A percentile compares a stretch with the other conserved stretches of the same genome.
These are phyloP conservation scores for Candida sonorensis DNA, from an alignment of 805 yeast species.

Conservation along the genomic window DNA sequence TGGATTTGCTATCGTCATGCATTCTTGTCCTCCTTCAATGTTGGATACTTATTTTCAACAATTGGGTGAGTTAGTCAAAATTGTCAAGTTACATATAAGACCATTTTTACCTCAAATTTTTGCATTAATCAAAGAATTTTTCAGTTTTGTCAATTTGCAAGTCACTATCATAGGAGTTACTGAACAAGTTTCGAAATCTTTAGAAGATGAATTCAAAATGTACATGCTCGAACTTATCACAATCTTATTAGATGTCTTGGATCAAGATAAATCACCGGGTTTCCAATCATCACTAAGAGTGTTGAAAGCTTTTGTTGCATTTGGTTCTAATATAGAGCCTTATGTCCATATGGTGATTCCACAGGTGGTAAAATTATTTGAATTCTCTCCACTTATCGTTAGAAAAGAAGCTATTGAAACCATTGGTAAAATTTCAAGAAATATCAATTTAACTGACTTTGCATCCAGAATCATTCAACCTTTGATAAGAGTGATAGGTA, in stretches of 20 bases:
- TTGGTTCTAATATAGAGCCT: conserved; percentile 85
- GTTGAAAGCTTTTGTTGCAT: conserved; percentile 73
- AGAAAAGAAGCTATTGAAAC: conserved; percentile 74
- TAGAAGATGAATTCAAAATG: conserved; percentile 88
- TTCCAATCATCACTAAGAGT: conserved; percentile 64
- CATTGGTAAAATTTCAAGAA: conserved; percentile 71
- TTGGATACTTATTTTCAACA: conserved; percentile 87
- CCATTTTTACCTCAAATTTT: conserved; percentile 75
- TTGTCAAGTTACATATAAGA: conserved; percentile 86
- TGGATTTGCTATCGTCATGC: conserved; percentile 80
- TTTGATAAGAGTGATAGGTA: conserved; percentile 55
- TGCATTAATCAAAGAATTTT: conserved; percentile 67
- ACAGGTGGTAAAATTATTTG: conserved; percentile 73
- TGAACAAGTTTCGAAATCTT: conserved; percentile 76
- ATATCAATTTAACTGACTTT: conserved; percentile 74
- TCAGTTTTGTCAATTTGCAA: conserved; percentile 56
- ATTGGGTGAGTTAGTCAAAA: conserved; percentile 66
- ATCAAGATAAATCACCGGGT: conserved; percentile 58
- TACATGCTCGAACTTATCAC: conserved; percentile 75
- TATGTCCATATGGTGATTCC: conserved; percentile 86
- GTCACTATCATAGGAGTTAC: conserved; percentile 72
- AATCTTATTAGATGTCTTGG: conserved; percentile 66
- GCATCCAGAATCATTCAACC: conserved; percentile 89
- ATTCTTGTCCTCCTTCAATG: conserved; percentile 68
- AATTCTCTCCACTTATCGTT: conserved; percentile 54